These are phyloP conservation scores for Ramicandelaber brevisporus DNA, from an alignment of 192 early-diverging fungal species.

Conservation along the genomic window DNA sequence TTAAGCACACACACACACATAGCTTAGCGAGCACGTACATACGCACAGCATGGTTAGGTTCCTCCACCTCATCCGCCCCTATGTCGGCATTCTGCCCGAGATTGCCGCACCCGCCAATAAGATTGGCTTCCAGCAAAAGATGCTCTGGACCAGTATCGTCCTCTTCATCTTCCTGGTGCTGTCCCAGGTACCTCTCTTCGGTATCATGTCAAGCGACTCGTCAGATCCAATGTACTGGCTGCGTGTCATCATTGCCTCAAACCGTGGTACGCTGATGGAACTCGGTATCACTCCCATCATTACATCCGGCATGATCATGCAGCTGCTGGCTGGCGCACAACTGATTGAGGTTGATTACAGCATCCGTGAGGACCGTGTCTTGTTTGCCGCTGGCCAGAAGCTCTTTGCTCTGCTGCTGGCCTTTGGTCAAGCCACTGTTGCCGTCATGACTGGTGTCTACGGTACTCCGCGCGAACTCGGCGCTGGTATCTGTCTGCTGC, in stretches of 20 bases:
- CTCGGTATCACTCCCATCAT: conserved; percentile 99
- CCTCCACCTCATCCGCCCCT: conserved; percentile 87
- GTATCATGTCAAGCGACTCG: conserved; percentile 99
- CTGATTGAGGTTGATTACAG: conserved; percentile 98
- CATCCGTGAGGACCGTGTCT: conserved; percentile 91
- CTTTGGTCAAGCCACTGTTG: conserved; percentile 93
- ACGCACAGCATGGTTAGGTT: conserved; percentile 74
- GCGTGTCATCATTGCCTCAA: conserved; percentile 97
- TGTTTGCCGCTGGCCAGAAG: conserved; percentile 99
- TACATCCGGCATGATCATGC: conserved; percentile 99
- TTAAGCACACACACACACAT: too few species aligned
- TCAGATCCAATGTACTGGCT: conserved; percentile 99
- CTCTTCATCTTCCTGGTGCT: conserved; percentile 98
- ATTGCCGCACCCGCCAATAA: conserved; percentile 91
- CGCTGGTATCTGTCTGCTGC: conserved; percentile 81
- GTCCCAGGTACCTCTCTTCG: conserved; percentile 98
- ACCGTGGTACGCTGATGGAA: conserved; percentile 99
- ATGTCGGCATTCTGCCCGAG: conserved; percentile 95
- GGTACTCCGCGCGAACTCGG: conserved; percentile 91
- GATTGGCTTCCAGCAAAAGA: conserved; percentile 95
- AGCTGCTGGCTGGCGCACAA: conserved; percentile 92
- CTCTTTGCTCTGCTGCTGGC: conserved; percentile 96
- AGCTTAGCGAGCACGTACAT: too few species aligned
- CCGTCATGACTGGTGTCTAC: conserved; percentile 95
- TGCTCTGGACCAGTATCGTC: conserved; percentile 98